Evolutionary conservation across 2,329 filamentous ascomycete genomes (phyloP), one percentile per base, ranked within the genome.

Genomic region (Phaeosphaeriaceae sp.): DNA sequence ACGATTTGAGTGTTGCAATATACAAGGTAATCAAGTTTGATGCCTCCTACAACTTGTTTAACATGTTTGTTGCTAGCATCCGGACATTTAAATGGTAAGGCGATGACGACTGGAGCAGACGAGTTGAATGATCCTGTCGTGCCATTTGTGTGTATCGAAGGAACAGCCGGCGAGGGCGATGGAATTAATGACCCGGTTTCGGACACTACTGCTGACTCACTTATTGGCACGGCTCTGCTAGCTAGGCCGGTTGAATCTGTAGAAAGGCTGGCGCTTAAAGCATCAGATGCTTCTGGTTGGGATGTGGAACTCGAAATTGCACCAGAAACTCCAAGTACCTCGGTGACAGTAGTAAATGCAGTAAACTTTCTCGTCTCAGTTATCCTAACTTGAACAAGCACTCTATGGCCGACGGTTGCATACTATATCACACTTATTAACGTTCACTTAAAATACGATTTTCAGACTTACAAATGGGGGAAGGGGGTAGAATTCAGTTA

Each of bases 31-130:
- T 69, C 63, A 23, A 63, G 60, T 32, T 56, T 56, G 18, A 57
- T 37, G 20, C 59, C 56, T 15, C 58, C 61, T 8, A 66, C 54
- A 39, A 70, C 56, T 38, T 66, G 66, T 12, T 63, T 60, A 3
- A 64, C 53, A 7, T 38, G 52, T 20, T 59, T 52, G 26, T 48
- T 47, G 16, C 58, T 36, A 35, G 54, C 51, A 5, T 47, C 49
- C 1, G 64, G 65, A 32, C 66, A 70, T 16, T 40, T 52, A 36
- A 70, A 68, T 1, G 67, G 67, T 15, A 70, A 37, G 2, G 53
- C 61, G 8, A 56, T 61, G 8, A 64, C 66, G 1, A 63, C 52
- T 6, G 59, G 50, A 1, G 33, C 32, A 7, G 43, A 33, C 12
- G 52, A 12, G 13, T 30, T 7, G n/a, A n/a, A n/a, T 7, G 28